Conservation (phyloP, 768 basidiomycete species). For the Suillus sp. region DNA sequence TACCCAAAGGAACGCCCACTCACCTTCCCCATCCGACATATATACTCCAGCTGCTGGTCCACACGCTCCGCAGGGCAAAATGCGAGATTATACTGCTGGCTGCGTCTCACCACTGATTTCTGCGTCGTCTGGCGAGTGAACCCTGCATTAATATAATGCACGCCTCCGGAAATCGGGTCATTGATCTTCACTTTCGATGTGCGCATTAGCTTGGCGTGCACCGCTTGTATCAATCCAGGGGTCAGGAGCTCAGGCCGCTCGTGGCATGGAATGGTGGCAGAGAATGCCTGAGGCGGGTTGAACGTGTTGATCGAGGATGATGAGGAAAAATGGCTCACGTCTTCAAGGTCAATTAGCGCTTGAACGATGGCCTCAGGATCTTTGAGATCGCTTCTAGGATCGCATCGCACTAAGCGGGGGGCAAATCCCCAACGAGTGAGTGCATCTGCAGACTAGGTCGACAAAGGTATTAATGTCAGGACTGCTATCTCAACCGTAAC, state of each 20-base stretch:
- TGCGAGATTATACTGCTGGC: slow-evolving; percentile 36
- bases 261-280: slow-evolving; percentile 22
- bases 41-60: slow-evolving; percentile 36
- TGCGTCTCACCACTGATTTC: slow-evolving; percentile 33
- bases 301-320: not conserved
- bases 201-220: slow-evolving; percentile 34
- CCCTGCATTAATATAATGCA: slow-evolving; percentile 35
- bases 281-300: slow-evolving; percentile 26
- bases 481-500: not conserved
- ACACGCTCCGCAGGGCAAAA: slow-evolving; percentile 33
- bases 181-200: slow-evolving; percentile 33
- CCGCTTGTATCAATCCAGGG: slow-evolving; percentile 31
- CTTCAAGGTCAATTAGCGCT: slow-evolving; percentile 27
- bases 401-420: slow-evolving; percentile 26
- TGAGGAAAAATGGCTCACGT: slow-evolving; percentile 17
- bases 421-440: slow-evolving; percentile 30
- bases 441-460: slow-evolving; percentile 28
- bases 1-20: slow-evolving; percentile 6
- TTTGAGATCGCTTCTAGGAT: slow-evolving; percentile 26
- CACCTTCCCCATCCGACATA: slow-evolving; percentile 38
- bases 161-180: slow-evolving; percentile 15
- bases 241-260: slow-evolving; percentile 31
- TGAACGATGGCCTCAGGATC: slow-evolving; percentile 26
- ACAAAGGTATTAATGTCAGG: not conserved
- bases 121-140: slow-evolving; percentile 31